Percentiles rank a stretch among this genome's conserved stretches.
phyloP scores from a whole-genome alignment of 2,329 filamentous ascomycete genomes.

The Chaetomium globosum region DNA sequence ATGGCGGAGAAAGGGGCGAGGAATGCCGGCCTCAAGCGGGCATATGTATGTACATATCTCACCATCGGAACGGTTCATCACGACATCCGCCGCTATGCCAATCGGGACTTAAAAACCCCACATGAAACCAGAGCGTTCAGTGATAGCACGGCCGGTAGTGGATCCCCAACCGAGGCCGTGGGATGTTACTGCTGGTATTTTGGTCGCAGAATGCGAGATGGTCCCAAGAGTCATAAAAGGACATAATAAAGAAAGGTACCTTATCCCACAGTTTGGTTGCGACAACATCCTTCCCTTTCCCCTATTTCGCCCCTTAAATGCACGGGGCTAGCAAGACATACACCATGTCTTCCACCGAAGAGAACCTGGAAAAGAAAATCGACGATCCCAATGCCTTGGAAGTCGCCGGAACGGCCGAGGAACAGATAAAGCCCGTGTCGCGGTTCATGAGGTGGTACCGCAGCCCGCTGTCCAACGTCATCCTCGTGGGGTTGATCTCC shows the following conservation, averaged over 20 bases:
- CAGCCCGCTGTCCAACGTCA: constrained; percentile 51
- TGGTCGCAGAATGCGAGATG: not conserved
- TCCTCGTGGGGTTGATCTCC: constrained; percentile 48
- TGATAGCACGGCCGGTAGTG: not conserved
- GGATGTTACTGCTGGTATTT: not conserved
- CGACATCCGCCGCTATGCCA: not conserved
- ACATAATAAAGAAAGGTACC: not conserved
- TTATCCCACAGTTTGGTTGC: too few species aligned
- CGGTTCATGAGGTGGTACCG: constrained; percentile 46
- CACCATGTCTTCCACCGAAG: constrained; percentile 28
- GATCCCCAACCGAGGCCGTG: not conserved
- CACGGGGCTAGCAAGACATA: constrained; percentile 16
- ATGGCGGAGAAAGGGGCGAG: not conserved
- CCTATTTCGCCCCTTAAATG: too few species aligned
- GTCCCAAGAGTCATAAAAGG: not conserved
- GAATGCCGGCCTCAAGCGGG: not conserved
- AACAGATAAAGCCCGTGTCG: constrained; percentile 37
- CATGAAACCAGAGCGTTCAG: not conserved
- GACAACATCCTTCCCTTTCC: not conserved
- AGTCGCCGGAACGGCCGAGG: constrained; percentile 8
- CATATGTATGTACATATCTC: not conserved
- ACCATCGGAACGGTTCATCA: not conserved
- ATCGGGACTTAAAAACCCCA: not conserved
- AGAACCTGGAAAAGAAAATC: constrained; percentile 24
- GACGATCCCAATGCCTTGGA: constrained; percentile 19